Evolutionary conservation across 345 rosid genomes (phyloP).

Genomic region (Turnera subulata): DNA sequence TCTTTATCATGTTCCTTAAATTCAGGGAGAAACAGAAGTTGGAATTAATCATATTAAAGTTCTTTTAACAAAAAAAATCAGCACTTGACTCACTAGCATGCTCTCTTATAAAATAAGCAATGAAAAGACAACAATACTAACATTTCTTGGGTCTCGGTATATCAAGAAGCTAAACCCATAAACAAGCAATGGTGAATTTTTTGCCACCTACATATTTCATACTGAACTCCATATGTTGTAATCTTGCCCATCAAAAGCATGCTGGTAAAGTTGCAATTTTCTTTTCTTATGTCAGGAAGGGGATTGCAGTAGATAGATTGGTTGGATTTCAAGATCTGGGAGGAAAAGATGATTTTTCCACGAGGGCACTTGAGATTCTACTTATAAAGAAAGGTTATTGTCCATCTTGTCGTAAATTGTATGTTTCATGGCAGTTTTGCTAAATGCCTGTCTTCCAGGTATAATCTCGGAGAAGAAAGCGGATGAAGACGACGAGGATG

Average conservation of each 20-base stretch:
- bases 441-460: slow-evolving; percentile 34
- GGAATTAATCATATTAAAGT: background rate
- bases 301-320: slow-evolving; percentile 67
- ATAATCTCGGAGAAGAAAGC: slow-evolving; percentile 63
- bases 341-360: slow-evolving; percentile 75
- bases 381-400: slow-evolving; percentile 63
- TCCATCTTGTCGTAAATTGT: slow-evolving; percentile 2
- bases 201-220: background rate
- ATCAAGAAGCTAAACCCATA: background rate
- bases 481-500: slow-evolving; percentile 49
- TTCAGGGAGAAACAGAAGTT: background rate
- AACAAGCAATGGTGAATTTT: background rate
- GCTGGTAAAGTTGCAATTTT: too few species aligned
- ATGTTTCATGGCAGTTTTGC: slow-evolving; percentile 2
- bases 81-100: too few species aligned
- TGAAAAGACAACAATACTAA: background rate
- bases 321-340: slow-evolving; percentile 87
- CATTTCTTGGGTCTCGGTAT: background rate
- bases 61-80: too few species aligned
- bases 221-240: background rate
- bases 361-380: slow-evolving; percentile 47
- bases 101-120: too few species aligned
- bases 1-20: background rate
- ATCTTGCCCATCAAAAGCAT: background rate
- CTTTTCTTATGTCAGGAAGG: slow-evolving; percentile 41